Evolutionary conservation across 169 alveolate species (phyloP).

Genomic region (Plasmodium vinckei): DNA sequence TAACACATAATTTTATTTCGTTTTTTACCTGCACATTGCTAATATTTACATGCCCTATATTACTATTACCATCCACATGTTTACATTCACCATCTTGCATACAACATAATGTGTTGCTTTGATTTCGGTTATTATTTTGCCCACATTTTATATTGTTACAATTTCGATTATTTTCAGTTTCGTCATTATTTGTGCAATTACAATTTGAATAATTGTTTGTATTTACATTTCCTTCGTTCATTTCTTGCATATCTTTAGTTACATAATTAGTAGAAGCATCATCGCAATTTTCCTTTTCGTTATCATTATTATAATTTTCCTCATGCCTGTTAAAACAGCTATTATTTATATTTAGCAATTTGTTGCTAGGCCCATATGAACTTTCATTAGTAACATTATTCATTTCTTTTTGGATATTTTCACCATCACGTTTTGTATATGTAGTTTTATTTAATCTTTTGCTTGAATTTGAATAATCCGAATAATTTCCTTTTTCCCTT

Average conservation of each 20-base stretch:
- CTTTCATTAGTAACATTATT: neutral
- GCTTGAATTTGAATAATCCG: constrained; percentile 23
- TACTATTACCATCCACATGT: neutral
- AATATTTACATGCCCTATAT: neutral
- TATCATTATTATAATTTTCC: neutral
- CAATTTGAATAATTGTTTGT: neutral
- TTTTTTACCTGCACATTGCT: constrained; percentile 12
- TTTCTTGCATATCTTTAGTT: neutral
- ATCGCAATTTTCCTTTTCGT: neutral
- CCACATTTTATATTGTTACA: neutral
- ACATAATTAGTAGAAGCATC: neutral
- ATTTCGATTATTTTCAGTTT: neutral
- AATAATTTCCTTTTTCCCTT: neutral
- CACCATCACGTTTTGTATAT: neutral
- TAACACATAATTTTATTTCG: constrained; percentile 28
- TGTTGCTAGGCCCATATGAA: neutral
- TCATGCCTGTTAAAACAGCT: no score
- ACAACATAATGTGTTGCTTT: neutral
- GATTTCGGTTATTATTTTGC: neutral
- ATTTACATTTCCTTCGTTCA: neutral
- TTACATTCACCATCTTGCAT: neutral
- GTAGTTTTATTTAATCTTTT: constrained; percentile 1
- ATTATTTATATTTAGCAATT: neutral
- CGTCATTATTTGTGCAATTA: neutral
- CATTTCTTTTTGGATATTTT: neutral